These are phyloP conservation scores for Auxenochlorella pyrenoidosa DNA, from an alignment of 139 green algal genomes.

Conservation along the genomic window DNA sequence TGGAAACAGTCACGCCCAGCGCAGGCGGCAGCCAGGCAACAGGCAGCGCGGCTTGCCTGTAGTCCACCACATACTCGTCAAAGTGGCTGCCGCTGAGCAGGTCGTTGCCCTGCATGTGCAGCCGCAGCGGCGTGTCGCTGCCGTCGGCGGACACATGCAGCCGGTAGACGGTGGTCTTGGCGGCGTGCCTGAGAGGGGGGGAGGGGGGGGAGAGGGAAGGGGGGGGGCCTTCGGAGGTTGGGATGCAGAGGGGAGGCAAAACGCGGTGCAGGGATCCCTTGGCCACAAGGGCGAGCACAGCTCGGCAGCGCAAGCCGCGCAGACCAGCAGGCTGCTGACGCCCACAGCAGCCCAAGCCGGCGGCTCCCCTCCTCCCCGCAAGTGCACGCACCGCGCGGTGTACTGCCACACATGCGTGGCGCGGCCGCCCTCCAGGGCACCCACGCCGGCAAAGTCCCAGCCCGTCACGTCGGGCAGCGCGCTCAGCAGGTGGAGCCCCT, in stretches of 20 bases:
- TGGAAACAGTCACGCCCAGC: too few relatives aligned
- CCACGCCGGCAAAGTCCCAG: constrained; percentile 22
- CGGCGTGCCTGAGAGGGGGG: constrained; percentile 36
- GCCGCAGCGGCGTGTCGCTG: constrained; percentile 38
- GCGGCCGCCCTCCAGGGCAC: not conserved
- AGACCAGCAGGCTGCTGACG: not conserved
- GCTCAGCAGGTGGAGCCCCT: too few relatives aligned
- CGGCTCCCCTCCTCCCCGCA: not conserved
- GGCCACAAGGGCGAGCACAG: too few relatives aligned
- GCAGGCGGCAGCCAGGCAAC: too few relatives aligned
- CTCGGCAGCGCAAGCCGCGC: not conserved
- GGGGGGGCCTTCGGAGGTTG: not conserved
- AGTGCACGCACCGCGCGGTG: not conserved
- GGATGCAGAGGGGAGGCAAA: not conserved
- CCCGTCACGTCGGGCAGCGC: constrained; percentile 41
- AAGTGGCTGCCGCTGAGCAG: constrained; percentile 52
- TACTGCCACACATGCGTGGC: constrained; percentile 11
- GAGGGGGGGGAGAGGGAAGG: not conserved
- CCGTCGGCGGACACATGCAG: constrained; percentile 32
- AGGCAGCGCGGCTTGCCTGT: not conserved
- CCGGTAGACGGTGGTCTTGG: constrained; percentile 48
- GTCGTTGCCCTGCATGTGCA: constrained; percentile 61
- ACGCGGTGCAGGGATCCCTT: too few relatives aligned
- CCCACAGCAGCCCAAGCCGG: not conserved
- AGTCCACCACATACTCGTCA: constrained; percentile 32